These are phyloP conservation scores for Solanum tarapatanum DNA, from an alignment of 257 asterid genomes.

Conservation along the genomic window DNA sequence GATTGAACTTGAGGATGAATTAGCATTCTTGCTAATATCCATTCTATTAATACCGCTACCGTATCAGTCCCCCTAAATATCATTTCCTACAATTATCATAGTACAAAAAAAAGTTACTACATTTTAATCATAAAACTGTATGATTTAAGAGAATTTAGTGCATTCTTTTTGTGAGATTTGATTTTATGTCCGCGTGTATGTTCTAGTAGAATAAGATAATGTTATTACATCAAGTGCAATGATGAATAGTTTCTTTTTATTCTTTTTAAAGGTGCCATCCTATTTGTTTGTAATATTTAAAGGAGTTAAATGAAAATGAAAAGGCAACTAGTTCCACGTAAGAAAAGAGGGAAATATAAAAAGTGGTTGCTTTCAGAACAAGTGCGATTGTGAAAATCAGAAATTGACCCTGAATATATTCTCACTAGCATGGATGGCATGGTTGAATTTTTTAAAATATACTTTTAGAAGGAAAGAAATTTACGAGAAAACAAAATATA, in stretches of 20 bases:
- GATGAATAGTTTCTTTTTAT: background rate
- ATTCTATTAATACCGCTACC: constrained; percentile 63
- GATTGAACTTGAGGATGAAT: constrained; percentile 52
- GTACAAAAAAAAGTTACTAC: background rate
- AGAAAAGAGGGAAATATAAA: background rate
- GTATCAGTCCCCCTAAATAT: constrained; percentile 88
- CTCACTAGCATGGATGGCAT: background rate
- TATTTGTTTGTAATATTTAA: background rate
- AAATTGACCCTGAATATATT: background rate
- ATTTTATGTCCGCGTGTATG: background rate
- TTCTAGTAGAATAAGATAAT: background rate
- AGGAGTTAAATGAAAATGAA: background rate
- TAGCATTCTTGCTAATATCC: constrained; percentile 73
- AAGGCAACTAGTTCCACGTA: background rate
- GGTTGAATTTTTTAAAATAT: background rate
- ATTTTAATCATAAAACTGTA: background rate
- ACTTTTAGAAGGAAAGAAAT: background rate
- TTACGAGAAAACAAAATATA: background rate
- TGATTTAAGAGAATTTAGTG: background rate
- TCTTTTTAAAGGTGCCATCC: background rate
- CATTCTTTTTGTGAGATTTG: background rate
- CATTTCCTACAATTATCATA: constrained; percentile 45
- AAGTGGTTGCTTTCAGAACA: background rate
- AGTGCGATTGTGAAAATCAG: background rate
- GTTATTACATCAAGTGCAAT: background rate